Conservation (phyloP, 176 grass and related monocot species). For the Eleusine coracana region DNA sequence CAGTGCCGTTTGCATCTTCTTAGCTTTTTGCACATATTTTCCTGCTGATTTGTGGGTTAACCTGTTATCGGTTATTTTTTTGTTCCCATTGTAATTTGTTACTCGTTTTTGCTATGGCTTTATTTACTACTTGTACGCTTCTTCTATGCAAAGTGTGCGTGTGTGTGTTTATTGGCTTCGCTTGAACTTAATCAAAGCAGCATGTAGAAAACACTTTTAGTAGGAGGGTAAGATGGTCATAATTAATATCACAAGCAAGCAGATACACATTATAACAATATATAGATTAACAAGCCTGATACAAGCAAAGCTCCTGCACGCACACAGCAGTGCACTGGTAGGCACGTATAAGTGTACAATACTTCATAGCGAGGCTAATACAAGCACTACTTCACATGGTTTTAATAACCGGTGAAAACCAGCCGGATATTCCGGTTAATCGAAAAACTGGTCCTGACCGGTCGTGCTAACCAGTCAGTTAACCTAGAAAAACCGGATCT, state of each 20-base stretch:
- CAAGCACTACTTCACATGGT: not conserved
- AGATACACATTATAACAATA: not conserved
- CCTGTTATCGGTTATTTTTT: not conserved
- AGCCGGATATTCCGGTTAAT: too few relatives aligned
- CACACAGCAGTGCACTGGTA: not conserved
- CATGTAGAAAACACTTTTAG: not conserved
- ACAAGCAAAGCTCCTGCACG: not conserved
- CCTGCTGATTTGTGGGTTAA: slow-evolving; percentile 7
- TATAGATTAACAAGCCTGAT: not conserved
- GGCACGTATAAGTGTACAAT: not conserved
- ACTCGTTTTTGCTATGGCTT: not conserved
- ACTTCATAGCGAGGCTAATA: not conserved
- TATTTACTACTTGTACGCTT: not conserved
- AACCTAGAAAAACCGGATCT: too few relatives aligned
- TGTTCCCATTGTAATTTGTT: not conserved
- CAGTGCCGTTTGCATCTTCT: not conserved
- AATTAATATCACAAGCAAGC: not conserved
- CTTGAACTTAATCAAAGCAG: not conserved
- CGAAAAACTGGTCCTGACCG: too few relatives aligned
- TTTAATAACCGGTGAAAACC: too few relatives aligned
- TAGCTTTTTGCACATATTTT: slow-evolving; percentile 26
- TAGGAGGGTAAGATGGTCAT: not conserved
- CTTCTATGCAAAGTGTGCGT: not conserved
- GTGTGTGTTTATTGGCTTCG: not conserved
- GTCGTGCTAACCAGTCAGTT: too few relatives aligned